Conservation (phyloP, 108 stramenopile genomes). For the Cyclostephanos tholiformis region DNA sequence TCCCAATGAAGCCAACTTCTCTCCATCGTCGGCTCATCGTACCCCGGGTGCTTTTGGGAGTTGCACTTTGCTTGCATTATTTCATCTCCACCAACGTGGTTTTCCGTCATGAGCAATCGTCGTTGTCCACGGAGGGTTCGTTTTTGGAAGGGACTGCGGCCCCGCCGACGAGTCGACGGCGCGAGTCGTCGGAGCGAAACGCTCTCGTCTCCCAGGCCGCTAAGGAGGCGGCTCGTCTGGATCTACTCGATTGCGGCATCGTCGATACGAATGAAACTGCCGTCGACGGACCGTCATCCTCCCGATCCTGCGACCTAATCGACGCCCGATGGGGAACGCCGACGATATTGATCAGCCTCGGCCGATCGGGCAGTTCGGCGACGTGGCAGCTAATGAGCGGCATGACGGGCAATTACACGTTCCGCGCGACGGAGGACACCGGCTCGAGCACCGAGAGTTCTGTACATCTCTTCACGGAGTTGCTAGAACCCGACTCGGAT, state of each 20-base stretch:
- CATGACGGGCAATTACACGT: not conserved
- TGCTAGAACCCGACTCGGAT: not conserved
- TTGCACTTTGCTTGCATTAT: not conserved
- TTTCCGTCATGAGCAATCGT: not conserved
- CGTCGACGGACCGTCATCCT: not conserved
- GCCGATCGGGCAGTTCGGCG: not conserved
- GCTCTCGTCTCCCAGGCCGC: no score
- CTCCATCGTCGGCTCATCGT: not conserved
- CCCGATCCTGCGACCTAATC: not conserved
- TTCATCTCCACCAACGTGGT: not conserved
- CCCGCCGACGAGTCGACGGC: not conserved
- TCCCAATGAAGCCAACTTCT: not conserved
- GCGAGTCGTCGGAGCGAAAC: no score
- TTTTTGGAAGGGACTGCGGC: not conserved
- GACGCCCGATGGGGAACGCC: not conserved
- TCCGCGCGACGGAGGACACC: not conserved
- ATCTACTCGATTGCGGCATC: not conserved
- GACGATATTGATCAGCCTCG: slow-evolving; percentile 5
- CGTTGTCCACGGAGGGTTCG: not conserved
- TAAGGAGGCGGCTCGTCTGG: not conserved
- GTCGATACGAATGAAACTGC: not conserved
- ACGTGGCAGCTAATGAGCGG: slow-evolving; percentile 8
- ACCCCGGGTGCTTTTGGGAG: not conserved
- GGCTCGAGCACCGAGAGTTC: not conserved
- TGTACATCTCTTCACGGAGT: not conserved